Evolutionary conservation across 352 stramenopile species (phyloP), one percentile per base, ranked within the genome.

Genomic region (Thraustochytrium striatum): DNA sequence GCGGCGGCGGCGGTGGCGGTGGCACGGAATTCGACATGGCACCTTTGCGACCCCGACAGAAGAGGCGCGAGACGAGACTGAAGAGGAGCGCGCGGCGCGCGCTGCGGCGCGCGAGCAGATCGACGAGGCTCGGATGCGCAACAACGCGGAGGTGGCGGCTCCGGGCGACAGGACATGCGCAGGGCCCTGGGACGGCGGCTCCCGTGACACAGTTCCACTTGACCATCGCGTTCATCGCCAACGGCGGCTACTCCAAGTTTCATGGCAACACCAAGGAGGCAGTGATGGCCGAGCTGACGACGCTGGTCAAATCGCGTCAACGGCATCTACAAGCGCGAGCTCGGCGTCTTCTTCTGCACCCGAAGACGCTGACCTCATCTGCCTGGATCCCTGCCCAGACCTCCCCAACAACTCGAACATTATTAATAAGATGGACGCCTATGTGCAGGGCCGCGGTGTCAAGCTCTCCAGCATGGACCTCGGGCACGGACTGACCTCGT

Each of bases 251-350:
- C 55, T 25, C 9, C 25, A 16, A 16, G 55, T 62, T 38, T 62
- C 55, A 62, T n/a, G 55, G 55, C 8, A 62, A 62, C 55, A 62
- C 9, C 9, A 36, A 38, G 25, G 25, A 9, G 9, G 9, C 55
- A 9, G 55, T 62, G 9, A 9, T 62, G 9, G 55, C 55, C n/a
- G 25, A 9, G 13, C 9, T 62, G 55, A n/a, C 25, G 25, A 62
- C 55, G 9, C 9, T 62, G 9, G 25, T 62, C 9, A 62, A n/a
- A 62, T n/a, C 55, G 61, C 25, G 61, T 72, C 21, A 72, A 72
- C 30, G 61, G 61, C 25, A 68, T 72, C n/a, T 72, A 72, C 50
- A 69, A 58, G 25, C 35, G 61, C 35, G 61, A 72, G 25, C 50
- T 72, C 9, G 61, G 61, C 39, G 28, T 69, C 9, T 72, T 72